Percentiles rank a stretch among this genome's conserved stretches.
These are phyloP conservation scores for Fusarium vanettenii DNA, from an alignment of 2,329 filamentous ascomycete species.

Conservation along the genomic window DNA sequence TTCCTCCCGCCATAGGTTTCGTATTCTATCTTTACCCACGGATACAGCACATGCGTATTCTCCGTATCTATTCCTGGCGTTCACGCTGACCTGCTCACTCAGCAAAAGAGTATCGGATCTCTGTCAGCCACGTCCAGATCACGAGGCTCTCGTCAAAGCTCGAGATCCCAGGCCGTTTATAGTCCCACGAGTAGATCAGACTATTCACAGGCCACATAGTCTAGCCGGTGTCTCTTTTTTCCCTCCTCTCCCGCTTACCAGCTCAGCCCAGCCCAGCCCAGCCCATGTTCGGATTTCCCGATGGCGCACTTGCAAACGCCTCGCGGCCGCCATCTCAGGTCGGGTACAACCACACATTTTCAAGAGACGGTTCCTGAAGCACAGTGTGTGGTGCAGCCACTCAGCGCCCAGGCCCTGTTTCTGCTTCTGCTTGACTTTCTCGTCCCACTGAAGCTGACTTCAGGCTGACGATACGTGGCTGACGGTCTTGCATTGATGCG, in stretches of 20 bases:
- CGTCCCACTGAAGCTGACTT: conserved; percentile 32
- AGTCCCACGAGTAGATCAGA: conserved; percentile 7
- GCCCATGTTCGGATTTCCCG: conserved; percentile 7
- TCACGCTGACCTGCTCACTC: conserved; percentile 15
- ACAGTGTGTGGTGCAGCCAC: conserved; percentile 27
- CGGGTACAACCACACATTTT: conserved; percentile 33
- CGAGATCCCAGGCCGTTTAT: not conserved
- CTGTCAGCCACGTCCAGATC: conserved; percentile 30
- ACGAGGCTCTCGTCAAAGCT: conserved; percentile 8
- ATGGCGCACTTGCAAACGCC: conserved; percentile 16
- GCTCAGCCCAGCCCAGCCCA: not conserved
- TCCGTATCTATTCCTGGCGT: conserved; percentile 33
- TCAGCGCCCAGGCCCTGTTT: conserved; percentile 8
- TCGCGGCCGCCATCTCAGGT: conserved; percentile 7
- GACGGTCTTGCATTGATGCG: not conserved
- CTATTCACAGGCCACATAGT: not conserved
- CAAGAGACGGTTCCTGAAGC: conserved; percentile 1
- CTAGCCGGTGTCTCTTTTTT: conserved; percentile 6
- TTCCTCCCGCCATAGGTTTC: conserved; percentile 5
- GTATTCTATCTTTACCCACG: conserved; percentile 13
- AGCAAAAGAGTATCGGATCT: conserved; percentile 22
- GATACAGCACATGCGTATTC: not conserved
- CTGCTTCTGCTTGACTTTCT: conserved; percentile 13
- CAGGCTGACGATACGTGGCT: conserved; percentile 37
- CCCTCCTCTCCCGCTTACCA: conserved; percentile 11